phyloP scores from a whole-genome alignment of 2,329 filamentous ascomycete species.

The Celoporthe dispersa region DNA sequence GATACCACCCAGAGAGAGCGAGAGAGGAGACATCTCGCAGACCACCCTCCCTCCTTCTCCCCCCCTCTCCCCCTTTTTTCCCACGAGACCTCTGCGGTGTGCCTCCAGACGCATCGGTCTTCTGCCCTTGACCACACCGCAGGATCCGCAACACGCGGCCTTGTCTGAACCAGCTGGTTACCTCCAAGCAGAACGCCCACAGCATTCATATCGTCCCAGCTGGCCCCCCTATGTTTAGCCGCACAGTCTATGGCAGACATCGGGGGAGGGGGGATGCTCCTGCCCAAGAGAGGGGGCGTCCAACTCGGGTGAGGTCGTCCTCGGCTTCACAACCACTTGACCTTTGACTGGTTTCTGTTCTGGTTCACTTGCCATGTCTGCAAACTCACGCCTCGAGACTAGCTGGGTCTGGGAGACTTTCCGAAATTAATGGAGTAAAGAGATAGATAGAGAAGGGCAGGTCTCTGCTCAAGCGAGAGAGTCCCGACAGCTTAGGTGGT shows the following conservation, averaged over 20 bases:
- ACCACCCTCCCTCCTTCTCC: too few relatives aligned
- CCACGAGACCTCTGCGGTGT: background rate
- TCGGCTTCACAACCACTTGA: background rate
- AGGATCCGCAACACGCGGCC: background rate
- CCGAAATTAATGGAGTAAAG: background rate
- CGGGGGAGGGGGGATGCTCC: background rate
- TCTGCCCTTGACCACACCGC: background rate
- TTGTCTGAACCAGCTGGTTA: background rate
- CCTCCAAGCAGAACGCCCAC: too few relatives aligned
- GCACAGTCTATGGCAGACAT: background rate
- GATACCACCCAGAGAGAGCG: background rate
- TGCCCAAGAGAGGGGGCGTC: background rate
- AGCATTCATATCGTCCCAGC: background rate
- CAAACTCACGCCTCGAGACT: background rate
- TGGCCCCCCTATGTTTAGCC: background rate
- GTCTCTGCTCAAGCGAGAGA: background rate
- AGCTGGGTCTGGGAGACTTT: background rate
- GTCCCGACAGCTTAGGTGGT: constrained; percentile 1
- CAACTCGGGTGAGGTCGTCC: background rate
- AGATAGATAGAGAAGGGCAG: background rate
- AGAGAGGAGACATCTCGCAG: background rate
- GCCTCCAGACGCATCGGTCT: background rate
- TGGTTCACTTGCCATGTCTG: constrained; percentile 3
- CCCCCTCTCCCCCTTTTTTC: too few relatives aligned
- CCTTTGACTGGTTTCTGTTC: background rate